Base-by-base conservation (phyloP, 768 basidiomycete genomes). In the Amylocystis lapponica region DNA sequence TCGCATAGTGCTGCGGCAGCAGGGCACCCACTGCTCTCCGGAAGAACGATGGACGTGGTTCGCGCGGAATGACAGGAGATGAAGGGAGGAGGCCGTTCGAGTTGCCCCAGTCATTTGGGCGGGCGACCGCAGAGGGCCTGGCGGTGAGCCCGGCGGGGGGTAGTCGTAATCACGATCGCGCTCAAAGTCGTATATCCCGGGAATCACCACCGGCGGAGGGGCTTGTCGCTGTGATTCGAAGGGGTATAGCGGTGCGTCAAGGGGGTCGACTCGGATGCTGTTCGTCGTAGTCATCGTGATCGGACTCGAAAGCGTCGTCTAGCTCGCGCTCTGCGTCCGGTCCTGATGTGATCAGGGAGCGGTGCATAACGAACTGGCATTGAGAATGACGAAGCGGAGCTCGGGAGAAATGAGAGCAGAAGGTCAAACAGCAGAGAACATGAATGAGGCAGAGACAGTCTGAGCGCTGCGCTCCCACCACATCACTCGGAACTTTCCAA, bases 71-170 rank as follows among this genome's bases (percentile, higher is more conserved):
- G 23, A 71, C 55, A 37, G 80, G 72, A 0, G 72, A 66, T 0
- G 69, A 65, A 16, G 86, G 79, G 1, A 87, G 52, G 6, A 68
- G 54, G 9, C 82, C 86, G 44, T 88, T 88, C 20, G 81, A 76
- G 62, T 88, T 89, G 36, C 87, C 84, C 47, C 67, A 71, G 55
- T 79, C 72, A 52, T 85, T 84, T 2, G 83, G 82, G 16, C 77
- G 66, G 5, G 83, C 82, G 37, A 62, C 48, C 0, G 75, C 52
- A 5, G 83, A 73, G 0, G 74, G 78, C 1, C 67, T 61, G 1
- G 87, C 86, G 1, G 88, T 87, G 0, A 85, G 86, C 29, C 87
- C 87, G 88, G 86, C 1, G 88, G 88, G 1, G 86, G 86, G 27
- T 68, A 71, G 50, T 59, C 67, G 44, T 75, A 77, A 54, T 85